phyloP scores from a whole-genome alignment of 73 alveolate species.

The Tetrahymena malaccensis region DNA sequence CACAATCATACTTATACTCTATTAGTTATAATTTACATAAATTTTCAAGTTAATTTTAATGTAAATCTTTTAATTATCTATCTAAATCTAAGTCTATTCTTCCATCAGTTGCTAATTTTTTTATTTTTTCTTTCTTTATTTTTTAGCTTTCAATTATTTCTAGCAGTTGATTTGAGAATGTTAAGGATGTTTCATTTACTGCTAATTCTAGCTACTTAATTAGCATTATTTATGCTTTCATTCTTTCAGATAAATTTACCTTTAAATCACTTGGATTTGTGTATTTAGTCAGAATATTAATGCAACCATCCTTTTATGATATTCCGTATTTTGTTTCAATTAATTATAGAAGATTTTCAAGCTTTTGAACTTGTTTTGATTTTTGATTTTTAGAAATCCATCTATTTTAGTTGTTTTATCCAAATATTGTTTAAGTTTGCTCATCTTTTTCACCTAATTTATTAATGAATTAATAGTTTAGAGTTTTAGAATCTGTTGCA shows the following conservation, averaged over 20 bases:
- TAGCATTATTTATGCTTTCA: neutral
- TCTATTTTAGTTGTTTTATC: neutral
- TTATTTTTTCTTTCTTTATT: neutral
- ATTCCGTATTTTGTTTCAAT: neutral
- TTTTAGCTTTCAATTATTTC: neutral
- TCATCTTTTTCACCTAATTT: neutral
- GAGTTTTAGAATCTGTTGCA: neutral
- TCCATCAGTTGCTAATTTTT: neutral
- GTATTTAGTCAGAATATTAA: neutral
- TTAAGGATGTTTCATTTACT: neutral
- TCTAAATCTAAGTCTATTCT: neutral
- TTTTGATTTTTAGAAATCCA: neutral
- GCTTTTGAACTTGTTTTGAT: neutral
- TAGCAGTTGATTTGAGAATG: neutral
- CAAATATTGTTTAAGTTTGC: neutral
- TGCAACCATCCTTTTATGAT: neutral
- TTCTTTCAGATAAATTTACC: neutral
- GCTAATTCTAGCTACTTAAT: neutral
- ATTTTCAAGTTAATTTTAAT: neutral
- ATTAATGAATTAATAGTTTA: neutral
- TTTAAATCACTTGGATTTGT: neutral
- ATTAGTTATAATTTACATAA: neutral
- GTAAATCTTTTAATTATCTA: neutral
- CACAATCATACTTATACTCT: neutral
- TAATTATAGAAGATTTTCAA: neutral